Evolutionary conservation across 768 basidiomycete species (phyloP).

Genomic region (Fistulinella prunicolor): DNA sequence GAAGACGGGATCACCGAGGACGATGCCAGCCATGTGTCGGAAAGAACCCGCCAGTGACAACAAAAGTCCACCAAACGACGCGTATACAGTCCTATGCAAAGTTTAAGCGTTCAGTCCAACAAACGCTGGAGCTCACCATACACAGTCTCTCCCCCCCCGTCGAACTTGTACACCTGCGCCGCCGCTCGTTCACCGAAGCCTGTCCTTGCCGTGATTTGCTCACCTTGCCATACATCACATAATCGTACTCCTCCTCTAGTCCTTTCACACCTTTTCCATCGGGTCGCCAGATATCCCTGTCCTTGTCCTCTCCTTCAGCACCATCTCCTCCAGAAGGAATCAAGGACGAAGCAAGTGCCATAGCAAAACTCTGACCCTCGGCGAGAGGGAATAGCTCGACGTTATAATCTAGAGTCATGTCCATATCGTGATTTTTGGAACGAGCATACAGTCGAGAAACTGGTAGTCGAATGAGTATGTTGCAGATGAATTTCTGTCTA

Average conservation of each 20-base stretch:
- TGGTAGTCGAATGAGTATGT: conserved; percentile 31
- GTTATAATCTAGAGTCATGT: conserved; percentile 92
- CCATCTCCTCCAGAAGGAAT: conserved; percentile 53
- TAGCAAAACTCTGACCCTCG: conserved; percentile 67
- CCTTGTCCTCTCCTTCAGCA: conserved; percentile 62
- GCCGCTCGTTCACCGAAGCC: conserved; percentile 9
- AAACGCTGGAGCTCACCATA: conserved; percentile 30
- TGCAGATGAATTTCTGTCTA: background rate
- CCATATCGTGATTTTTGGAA: conserved; percentile 91
- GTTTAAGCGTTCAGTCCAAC: conserved; percentile 1
- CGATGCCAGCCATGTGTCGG: conserved; percentile 88
- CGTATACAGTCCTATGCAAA: conserved; percentile 78
- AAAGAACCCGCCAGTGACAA: conserved; percentile 92
- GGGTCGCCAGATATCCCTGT: conserved; percentile 79
- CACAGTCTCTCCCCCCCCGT: conserved; percentile 85
- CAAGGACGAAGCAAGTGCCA: conserved; percentile 84
- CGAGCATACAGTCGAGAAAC: conserved; percentile 90
- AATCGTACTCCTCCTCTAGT: conserved; percentile 94
- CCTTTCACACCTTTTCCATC: conserved; percentile 78
- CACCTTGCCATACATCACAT: conserved; percentile 99
- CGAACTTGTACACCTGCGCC: conserved; percentile 90
- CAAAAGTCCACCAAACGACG: conserved; percentile 93
- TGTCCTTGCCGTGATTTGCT: background rate
- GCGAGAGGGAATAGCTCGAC: conserved; percentile 81
- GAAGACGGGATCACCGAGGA: conserved; percentile 91